A percentile compares a stretch with the other conserved stretches of the same genome.
These are phyloP conservation scores for Coemansia sp. DNA, from an alignment of 192 early-diverging fungal species.

Conservation along the genomic window DNA sequence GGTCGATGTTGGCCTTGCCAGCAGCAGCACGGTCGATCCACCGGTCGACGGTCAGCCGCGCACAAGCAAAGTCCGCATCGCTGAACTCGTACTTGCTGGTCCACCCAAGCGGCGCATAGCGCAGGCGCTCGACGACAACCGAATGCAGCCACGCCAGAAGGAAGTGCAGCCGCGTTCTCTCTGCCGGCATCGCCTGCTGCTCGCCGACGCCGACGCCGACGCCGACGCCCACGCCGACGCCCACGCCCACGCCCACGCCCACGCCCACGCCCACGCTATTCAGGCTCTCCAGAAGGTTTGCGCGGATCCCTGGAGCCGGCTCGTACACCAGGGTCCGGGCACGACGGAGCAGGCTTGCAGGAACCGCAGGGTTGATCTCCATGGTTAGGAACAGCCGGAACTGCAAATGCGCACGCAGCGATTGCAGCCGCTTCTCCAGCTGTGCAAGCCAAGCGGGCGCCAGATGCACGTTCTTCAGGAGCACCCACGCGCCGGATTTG, in stretches of 20 bases:
- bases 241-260: too few relatives aligned
- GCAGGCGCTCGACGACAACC: slow-evolving; percentile 90
- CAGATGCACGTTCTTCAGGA: slow-evolving; percentile 99
- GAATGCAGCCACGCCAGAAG: slow-evolving; percentile 96
- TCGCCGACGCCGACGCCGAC: not conserved
- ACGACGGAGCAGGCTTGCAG: slow-evolving; percentile 84
- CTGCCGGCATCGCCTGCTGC: slow-evolving; percentile 52
- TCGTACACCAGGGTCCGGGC: slow-evolving; percentile 95
- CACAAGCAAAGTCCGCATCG: slow-evolving; percentile 95
- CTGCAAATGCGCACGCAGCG: slow-evolving; percentile 73
- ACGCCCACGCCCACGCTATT: too few relatives aligned
- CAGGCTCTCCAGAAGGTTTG: slow-evolving; percentile 85
- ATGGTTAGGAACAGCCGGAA: slow-evolving; percentile 98
- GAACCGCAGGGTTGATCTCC: slow-evolving; percentile 97
- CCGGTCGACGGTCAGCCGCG: slow-evolving; percentile 79
- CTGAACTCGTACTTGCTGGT: slow-evolving; percentile 97
- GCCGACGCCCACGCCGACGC: too few relatives aligned
- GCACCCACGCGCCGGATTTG: slow-evolving; percentile 89
- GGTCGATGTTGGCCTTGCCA: slow-evolving; percentile 86
- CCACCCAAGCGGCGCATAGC: slow-evolving; percentile 98
- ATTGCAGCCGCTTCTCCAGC: slow-evolving; percentile 93
- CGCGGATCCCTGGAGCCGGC: slow-evolving; percentile 93
- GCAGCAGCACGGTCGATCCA: slow-evolving; percentile 85
- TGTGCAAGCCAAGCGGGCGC: slow-evolving; percentile 90
- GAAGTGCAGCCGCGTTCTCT: slow-evolving; percentile 90